Base-by-base conservation (phyloP, 192 early-diverging fungal species). In the Piromyces finnis region DNA sequence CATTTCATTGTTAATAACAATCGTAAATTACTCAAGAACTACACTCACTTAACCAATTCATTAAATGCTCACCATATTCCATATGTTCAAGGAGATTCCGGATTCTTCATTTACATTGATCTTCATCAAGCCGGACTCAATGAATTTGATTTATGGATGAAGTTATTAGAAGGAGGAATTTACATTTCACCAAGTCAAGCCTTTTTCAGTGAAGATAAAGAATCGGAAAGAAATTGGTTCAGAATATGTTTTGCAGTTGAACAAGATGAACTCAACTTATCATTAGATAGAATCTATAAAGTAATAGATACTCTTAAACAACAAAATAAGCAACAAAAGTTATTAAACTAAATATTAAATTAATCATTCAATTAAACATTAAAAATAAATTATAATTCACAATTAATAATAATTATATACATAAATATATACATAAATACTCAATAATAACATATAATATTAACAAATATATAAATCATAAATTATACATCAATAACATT, bases 61-160 rank as follows among this genome's bases (percentile, higher is more conserved):
- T 81, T 95, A 18, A 81, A 84, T 9, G 37, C 81, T 30, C 85
- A 86, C 77, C 79, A 82, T 1, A 86, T 95, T 78, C 78, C 85
- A 30, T 93, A 85, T 79, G 36, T 91, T 26, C 88, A 88, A 7
- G 88, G 92, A 5, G 83, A 90, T 32, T 91, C 90, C 0, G 94
- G 92, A 18, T 92, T 92, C 83, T 96, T 93, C 82, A 59, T 95
- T 13, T 92, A 90, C 86, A 80, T 94, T 51, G 89, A 91, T 68
- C 83, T 93, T 51, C 41, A 51, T 22, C 41, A 51, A 51, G 41
- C 41, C 2, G 41, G 18, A 51, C 1, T 51, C 0, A 18, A 51
- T 51, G 41, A 51, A 51, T 51, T 15, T 22, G 41, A 51, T 22
- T 51, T 51, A 51, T 51, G 41, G 41, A 51, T 51, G 41, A 51